Evolutionary conservation across 768 basidiomycete species (phyloP), one percentile per base, ranked within the genome.

Genomic region (Leccinum disarticulatum): DNA sequence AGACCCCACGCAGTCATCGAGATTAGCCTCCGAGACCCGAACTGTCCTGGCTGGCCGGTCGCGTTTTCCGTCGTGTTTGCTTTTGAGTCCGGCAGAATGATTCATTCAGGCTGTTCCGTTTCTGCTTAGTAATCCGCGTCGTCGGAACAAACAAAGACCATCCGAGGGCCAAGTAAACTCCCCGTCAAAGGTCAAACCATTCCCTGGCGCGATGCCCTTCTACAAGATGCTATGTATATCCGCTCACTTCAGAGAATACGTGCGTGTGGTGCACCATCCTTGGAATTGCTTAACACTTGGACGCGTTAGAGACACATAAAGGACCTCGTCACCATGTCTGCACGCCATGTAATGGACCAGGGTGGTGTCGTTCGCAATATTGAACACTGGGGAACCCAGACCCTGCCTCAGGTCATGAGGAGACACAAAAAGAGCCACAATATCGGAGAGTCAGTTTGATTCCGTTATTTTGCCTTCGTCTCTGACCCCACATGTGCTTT

Each of bases 181-280:
- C 10, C 53, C 8, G 54, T 30, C 56, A 58, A 56, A 15, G 17
- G 30, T 30, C n/a, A 50, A 36, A 27, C 2, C 3, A 14, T 27
- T 52, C 19, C 9, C 15, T 3, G 41, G 46, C 65, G 47, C 65
- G 25, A 95, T 95, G 93, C 92, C 92, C 6, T 82, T 94, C 69
- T 95, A 95, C 77, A 86, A 93, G 68, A 84, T 95, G 80, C 68
- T 93, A 53, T 93, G 92, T 70, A 91, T 95, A 60, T 80, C 92
- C 1, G 82, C 84, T 4, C 92, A 94, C 70, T 86, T 86, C 63
- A 73, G 76, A 15, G 81, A 88, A 82, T 93, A 88, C 69, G 91
- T 91, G 61, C 55, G 86, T 77, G 10, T 19, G 25, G 13, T 25
- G 27, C 30, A 8, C 22, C 53, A 6, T 56, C 8, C 36, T 61